These are phyloP conservation scores for Amphicarpaea edgeworthii DNA, from an alignment of 306 rosid species.

Conservation along the genomic window DNA sequence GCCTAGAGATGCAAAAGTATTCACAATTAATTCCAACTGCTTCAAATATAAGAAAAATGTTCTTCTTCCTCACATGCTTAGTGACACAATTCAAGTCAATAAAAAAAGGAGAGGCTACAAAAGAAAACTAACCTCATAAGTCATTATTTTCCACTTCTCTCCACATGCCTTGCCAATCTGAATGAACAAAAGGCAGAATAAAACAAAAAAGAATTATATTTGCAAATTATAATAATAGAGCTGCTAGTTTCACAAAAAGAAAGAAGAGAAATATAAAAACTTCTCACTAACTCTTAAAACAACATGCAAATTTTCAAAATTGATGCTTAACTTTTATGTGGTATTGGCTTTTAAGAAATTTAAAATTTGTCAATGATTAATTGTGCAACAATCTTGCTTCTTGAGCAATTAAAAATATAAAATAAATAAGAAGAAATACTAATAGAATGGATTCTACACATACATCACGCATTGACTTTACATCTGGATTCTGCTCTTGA, in stretches of 20 bases:
- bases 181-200: slow-evolving; percentile 44
- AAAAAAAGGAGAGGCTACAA: slow-evolving; percentile 27
- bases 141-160: slow-evolving; percentile 97
- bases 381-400: slow-evolving; percentile 33
- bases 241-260: slow-evolving; percentile 8
- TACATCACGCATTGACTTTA: slow-evolving; percentile 93
- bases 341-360: slow-evolving; percentile 11
- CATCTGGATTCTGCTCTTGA: slow-evolving; percentile 83
- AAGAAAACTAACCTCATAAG: slow-evolving; percentile 74
- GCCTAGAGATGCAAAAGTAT: slow-evolving; percentile 23
- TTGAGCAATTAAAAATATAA: slow-evolving; percentile 29
- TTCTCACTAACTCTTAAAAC: slow-evolving; percentile 30
- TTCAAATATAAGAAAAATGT: slow-evolving; percentile 16
- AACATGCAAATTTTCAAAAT: neutral
- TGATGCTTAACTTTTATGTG: neutral
- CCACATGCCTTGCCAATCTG: slow-evolving; percentile 98
- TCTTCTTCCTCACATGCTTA: neutral
- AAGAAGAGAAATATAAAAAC: slow-evolving; percentile 13
- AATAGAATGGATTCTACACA: slow-evolving; percentile 35
- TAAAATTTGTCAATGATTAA: slow-evolving; percentile 25
- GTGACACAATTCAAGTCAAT: slow-evolving; percentile 20
- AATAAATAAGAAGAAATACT: slow-evolving; percentile 27
- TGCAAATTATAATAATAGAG: neutral
- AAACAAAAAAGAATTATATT: slow-evolving; percentile 29
- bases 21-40: slow-evolving; percentile 15